Conservation (phyloP, 257 asterid species). For the Solanum appendiculatum region DNA sequence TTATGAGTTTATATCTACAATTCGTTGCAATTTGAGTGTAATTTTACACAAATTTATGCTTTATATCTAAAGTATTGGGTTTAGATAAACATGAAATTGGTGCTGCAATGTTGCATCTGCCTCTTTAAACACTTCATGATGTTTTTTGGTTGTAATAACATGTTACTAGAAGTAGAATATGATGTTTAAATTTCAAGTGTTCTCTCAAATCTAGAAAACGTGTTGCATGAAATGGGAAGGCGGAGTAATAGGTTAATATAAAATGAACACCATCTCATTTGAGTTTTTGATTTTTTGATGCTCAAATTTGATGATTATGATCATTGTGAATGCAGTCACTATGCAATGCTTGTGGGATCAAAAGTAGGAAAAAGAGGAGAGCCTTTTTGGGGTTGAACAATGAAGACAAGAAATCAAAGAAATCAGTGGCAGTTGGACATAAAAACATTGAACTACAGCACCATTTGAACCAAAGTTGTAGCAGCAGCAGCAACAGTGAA, state of each 20-base stretch:
- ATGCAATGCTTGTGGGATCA: slow-evolving; percentile 97
- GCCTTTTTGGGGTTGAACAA: slow-evolving; percentile 63
- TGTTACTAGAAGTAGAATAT: no score
- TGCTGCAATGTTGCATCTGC: neutral
- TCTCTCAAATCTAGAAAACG: neutral
- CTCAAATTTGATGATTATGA: neutral
- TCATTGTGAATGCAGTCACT: slow-evolving; percentile 52
- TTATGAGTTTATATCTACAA: neutral
- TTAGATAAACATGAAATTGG: neutral
- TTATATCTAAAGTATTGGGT: neutral
- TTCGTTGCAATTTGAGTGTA: neutral
- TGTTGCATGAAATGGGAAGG: neutral
- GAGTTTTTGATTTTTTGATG: neutral
- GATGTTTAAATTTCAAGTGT: neutral
- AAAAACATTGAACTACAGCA: neutral
- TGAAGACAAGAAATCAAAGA: slow-evolving; percentile 68
- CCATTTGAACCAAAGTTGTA: neutral
- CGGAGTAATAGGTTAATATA: neutral
- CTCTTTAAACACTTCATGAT: neutral
- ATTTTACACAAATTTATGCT: neutral
- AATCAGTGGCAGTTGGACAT: slow-evolving; percentile 5
- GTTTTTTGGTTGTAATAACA: neutral
- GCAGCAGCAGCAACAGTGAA: slow-evolving; percentile 24
- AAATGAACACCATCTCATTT: neutral
- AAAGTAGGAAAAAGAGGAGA: slow-evolving; percentile 88